phyloP scores from a whole-genome alignment of 331 rosid genomes.

The Acacia concinna region DNA sequence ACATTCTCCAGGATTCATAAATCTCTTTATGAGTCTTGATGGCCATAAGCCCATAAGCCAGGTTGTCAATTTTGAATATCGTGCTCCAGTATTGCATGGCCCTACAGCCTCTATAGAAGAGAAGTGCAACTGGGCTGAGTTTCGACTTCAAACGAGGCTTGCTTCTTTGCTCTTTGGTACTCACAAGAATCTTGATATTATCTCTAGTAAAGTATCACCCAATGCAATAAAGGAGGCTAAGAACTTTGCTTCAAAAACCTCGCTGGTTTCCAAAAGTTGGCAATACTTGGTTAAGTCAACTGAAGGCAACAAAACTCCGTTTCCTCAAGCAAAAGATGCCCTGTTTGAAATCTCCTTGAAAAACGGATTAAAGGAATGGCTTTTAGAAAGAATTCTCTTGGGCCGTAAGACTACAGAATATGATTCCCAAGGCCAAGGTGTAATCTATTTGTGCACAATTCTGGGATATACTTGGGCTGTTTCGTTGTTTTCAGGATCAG shows the following conservation, averaged over 20 bases:
- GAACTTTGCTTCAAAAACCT: constrained; percentile 55
- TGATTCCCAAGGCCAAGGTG: constrained; percentile 83
- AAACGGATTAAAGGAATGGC: constrained; percentile 78
- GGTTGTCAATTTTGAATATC: constrained; percentile 75
- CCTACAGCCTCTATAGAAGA: constrained; percentile 50
- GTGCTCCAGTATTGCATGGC: constrained; percentile 51
- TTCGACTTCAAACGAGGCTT: constrained; percentile 71
- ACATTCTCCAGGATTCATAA: constrained; percentile 59
- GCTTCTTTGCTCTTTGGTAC: constrained; percentile 64
- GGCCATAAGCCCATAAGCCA: constrained; percentile 82
- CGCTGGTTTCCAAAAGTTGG: constrained; percentile 60
- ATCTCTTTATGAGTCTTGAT: constrained; percentile 71
- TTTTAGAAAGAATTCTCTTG: constrained; percentile 66
- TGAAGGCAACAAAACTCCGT: constrained; percentile 44
- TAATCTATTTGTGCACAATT: constrained; percentile 80
- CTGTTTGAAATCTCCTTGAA: constrained; percentile 66
- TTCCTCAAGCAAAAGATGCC: constrained; percentile 61
- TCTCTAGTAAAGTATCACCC: constrained; percentile 56
- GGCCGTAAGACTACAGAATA: constrained; percentile 59
- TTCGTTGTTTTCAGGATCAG: constrained; percentile 65
- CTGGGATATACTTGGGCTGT: constrained; percentile 84
- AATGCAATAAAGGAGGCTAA: constrained; percentile 55
- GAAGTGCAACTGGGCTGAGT: constrained; percentile 51
- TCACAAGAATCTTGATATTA: constrained; percentile 55
- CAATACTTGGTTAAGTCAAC: constrained; percentile 47